Percentiles rank a stretch among this genome's conserved stretches.
Conservation (phyloP, 805 yeast genomes). For the Candida railenensis region DNA sequence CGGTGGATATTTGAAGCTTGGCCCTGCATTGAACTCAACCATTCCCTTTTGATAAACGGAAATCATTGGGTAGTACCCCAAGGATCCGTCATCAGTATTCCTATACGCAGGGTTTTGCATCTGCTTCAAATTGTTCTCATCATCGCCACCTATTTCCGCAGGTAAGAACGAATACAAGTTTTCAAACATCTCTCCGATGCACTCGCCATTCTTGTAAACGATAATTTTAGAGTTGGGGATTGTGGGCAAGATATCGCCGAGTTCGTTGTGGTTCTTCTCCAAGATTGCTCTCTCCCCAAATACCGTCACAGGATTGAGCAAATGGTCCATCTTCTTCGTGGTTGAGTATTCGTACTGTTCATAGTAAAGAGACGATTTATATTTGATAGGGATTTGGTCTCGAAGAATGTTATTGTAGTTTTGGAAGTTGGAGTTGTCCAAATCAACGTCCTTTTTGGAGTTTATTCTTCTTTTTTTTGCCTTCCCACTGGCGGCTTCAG, state of each 20-base stretch:
- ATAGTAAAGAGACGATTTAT: conserved; percentile 71
- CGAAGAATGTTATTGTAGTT: conserved; percentile 50
- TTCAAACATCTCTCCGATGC: conserved; percentile 63
- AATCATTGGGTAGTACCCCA: conserved; percentile 91
- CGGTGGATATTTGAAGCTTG: conserved; percentile 53
- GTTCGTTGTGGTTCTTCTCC: conserved; percentile 36
- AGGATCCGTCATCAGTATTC: conserved; percentile 71
- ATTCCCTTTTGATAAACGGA: conserved; percentile 80
- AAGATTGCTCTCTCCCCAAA: conserved; percentile 67
- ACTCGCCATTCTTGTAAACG: conserved; percentile 76
- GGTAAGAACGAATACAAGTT: conserved; percentile 76
- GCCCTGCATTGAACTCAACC: conserved; percentile 69
- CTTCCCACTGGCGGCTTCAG: conserved; percentile 10
- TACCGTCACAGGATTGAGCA: conserved; percentile 68
- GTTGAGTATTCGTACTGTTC: conserved; percentile 82
- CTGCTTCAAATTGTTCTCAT: conserved; percentile 35
- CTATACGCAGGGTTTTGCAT: conserved; percentile 36
- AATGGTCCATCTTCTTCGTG: conserved; percentile 69
- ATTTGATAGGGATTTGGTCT: conserved; percentile 85
- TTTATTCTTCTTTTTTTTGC: background rate
- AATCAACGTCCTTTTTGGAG: conserved; percentile 6
- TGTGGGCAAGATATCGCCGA: conserved; percentile 43
- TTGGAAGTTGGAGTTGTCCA: conserved; percentile 5
- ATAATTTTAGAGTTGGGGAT: conserved; percentile 59
- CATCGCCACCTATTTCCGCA: conserved; percentile 40